These are phyloP conservation scores for Exophiala calicioides DNA, from an alignment of 2,329 filamentous ascomycete genomes.

Conservation along the genomic window DNA sequence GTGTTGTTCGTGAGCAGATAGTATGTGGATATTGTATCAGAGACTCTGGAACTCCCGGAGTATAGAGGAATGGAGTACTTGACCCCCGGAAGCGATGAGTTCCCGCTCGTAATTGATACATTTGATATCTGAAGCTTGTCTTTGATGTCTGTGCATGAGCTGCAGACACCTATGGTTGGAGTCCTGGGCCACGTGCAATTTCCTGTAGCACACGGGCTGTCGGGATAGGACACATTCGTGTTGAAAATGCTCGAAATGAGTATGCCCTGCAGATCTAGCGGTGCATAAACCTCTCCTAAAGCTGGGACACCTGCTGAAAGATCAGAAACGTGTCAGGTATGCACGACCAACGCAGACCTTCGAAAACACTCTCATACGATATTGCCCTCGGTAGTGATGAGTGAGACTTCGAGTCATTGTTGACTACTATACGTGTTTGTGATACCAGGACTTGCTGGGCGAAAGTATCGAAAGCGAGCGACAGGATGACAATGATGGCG, in stretches of 20 bases:
- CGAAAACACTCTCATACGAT: background rate
- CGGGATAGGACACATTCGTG: background rate
- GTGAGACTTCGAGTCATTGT: too few species aligned
- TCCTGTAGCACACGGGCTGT: background rate
- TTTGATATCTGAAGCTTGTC: background rate
- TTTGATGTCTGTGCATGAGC: background rate
- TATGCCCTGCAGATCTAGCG: background rate
- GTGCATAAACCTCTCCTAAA: too few species aligned
- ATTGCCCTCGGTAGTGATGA: too few species aligned
- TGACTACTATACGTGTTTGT: too few species aligned
- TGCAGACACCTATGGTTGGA: background rate
- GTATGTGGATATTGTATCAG: too few species aligned
- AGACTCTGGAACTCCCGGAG: too few species aligned
- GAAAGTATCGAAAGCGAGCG: background rate
- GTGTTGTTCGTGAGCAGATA: too few species aligned
- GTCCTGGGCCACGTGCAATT: background rate
- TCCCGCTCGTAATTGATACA: too few species aligned
- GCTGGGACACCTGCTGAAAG: too few species aligned
- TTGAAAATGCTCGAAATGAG: background rate
- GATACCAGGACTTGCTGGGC: background rate
- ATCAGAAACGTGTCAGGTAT: too few species aligned
- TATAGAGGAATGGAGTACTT: too few species aligned
- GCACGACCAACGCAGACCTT: background rate
- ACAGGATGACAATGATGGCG: background rate
- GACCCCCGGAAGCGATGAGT: too few species aligned